phyloP scores from a whole-genome alignment of 495 filamentous ascomycete species.

The Podospora pseudoanserina region DNA sequence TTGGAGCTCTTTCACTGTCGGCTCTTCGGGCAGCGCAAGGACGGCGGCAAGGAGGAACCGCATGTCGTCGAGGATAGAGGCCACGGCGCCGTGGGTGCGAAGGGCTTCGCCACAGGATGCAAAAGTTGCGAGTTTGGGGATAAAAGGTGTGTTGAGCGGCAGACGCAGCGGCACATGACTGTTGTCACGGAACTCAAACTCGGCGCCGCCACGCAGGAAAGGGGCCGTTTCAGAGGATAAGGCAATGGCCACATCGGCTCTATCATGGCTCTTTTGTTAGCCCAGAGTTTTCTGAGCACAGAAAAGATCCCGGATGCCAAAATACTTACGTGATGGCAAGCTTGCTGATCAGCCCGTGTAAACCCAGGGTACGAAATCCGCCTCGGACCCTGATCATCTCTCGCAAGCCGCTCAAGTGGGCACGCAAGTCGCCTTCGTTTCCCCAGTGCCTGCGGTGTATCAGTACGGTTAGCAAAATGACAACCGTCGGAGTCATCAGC shows the following conservation, averaged over 20 bases:
- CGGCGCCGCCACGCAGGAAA: conserved; percentile 24
- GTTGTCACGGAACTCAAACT: conserved; percentile 34
- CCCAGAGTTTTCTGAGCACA: neutral
- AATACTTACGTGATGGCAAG: conserved; percentile 36
- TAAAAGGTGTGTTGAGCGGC: conserved; percentile 37
- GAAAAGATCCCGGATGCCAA: neutral
- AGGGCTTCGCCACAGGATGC: conserved; percentile 30
- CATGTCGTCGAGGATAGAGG: conserved; percentile 42
- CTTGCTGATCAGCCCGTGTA: conserved; percentile 38
- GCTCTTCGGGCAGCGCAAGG: conserved; percentile 26
- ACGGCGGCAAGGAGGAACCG: conserved; percentile 34
- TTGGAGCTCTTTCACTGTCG: conserved; percentile 31
- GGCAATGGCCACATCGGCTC: conserved; percentile 33
- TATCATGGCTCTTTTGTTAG: conserved; percentile 18
- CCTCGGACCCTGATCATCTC: conserved; percentile 37
- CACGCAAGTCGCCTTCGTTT: conserved; percentile 27
- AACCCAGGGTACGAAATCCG: conserved; percentile 35
- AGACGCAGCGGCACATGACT: conserved; percentile 28
- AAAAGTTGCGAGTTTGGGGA: conserved; percentile 29
- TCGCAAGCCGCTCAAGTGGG: conserved; percentile 33
- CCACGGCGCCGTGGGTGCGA: conserved; percentile 29
- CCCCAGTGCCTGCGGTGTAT: conserved; percentile 30
- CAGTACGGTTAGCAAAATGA: neutral
- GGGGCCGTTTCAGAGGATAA: conserved; percentile 33
- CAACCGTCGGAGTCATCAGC: neutral